These are phyloP conservation scores for Pseudogymnoascus sp. DNA, from an alignment of 2,329 filamentous ascomycete species.

Conservation along the genomic window DNA sequence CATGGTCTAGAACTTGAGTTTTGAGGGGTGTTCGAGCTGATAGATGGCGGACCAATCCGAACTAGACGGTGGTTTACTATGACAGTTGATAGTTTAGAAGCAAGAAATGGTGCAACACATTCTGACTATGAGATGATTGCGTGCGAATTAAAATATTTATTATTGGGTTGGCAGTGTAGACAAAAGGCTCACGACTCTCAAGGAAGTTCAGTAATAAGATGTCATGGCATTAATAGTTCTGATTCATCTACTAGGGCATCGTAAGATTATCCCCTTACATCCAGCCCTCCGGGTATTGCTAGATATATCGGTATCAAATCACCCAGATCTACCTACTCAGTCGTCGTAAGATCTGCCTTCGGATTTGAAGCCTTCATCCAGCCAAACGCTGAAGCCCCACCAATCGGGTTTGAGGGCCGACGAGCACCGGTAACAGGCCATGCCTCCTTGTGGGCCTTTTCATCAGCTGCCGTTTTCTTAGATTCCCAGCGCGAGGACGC, in stretches of 20 bases:
- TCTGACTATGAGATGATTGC: not conserved
- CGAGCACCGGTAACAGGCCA: slow-evolving; percentile 31
- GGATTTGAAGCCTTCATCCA: slow-evolving; percentile 67
- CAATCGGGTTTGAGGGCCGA: slow-evolving; percentile 71
- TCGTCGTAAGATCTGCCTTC: slow-evolving; percentile 26
- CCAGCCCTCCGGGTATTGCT: not conserved
- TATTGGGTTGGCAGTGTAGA: not conserved
- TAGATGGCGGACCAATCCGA: not conserved
- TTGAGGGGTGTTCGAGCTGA: not conserved
- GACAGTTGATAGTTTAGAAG: not conserved
- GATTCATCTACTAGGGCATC: not conserved
- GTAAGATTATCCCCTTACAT: not conserved
- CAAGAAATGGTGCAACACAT: not conserved
- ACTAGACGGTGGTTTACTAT: not conserved
- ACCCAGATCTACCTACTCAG: slow-evolving; percentile 11
- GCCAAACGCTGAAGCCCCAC: slow-evolving; percentile 86
- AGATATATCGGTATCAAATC: slow-evolving; percentile 4
- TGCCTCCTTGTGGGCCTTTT: slow-evolving; percentile 20
- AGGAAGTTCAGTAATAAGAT: not conserved
- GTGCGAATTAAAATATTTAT: not conserved
- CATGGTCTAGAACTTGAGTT: not conserved
- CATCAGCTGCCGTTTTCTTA: slow-evolving; percentile 39
- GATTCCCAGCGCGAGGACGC: slow-evolving; percentile 41
- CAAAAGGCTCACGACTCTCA: not conserved
- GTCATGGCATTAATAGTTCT: not conserved